Evolutionary conservation across 2,329 filamentous ascomycete genomes (phyloP), one percentile per base, ranked within the genome.

Genomic region (Tolypocladium inflatum): DNA sequence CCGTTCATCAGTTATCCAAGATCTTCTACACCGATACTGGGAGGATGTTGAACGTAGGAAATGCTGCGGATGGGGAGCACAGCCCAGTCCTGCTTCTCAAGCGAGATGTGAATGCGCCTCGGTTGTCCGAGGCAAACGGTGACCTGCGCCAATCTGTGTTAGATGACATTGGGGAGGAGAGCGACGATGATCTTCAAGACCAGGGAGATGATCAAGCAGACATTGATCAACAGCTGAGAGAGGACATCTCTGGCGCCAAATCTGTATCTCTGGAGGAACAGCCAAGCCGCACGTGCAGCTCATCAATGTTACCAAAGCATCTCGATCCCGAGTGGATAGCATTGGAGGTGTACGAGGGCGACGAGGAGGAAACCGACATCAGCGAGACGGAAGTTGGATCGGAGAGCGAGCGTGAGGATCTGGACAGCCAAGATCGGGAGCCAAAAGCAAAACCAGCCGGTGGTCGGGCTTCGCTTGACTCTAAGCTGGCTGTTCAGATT

Each of bases 1-100:
- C 80, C 0, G 72, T 82, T 4, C 71, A 76, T 39, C 77, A 84
- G 66, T 82, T 96, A 6, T 89, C 91, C 7, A 96, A 95, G 68
- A 90, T 96, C 38, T 96, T 96, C 72, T 97, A 96, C 67, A 91
- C 91, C 1, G 90, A 96, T 63, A 95, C 90, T 0, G 91, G 91
- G 21, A 90, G 90, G 64, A 90, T 97, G 11, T 78, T 97, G 33
- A 96, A 96, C 61, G 91, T 97, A 57, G 76, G 77, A 19, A 74
- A 72, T 26, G 72, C 74, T 4, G 69, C 73, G 10, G 86, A 86
- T 17, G 86, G 63, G 55, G 74, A 70, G 39, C 71, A 70, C 53
- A 70, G 65, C 15, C 73, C 73, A 7, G 68, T 74, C 2, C 61
- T 75, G 8, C 67, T 69, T 59, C 62, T 70, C 60, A 70, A 74